Percentiles rank a stretch among this genome's conserved stretches.
These are phyloP conservation scores for Solanum etuberosum DNA, from an alignment of 257 asterid species.

Conservation along the genomic window DNA sequence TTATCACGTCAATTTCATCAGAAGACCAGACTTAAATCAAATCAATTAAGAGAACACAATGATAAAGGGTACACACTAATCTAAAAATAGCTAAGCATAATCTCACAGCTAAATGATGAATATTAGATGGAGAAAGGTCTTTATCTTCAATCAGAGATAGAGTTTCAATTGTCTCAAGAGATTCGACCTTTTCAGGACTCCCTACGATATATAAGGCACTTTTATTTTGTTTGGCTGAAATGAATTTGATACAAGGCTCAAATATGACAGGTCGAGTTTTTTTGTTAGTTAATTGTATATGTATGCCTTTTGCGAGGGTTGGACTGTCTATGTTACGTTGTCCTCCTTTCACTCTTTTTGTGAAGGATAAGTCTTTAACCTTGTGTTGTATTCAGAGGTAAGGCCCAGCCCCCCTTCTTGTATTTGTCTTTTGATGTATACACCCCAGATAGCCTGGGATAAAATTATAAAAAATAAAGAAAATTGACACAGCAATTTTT, in stretches of 20 bases:
- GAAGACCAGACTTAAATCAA: neutral
- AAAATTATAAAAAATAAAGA: no score
- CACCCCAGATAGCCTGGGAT: neutral
- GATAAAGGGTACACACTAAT: neutral
- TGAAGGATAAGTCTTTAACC: neutral
- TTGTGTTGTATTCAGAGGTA: neutral
- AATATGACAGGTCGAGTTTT: neutral
- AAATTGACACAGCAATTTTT: neutral
- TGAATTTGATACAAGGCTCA: neutral
- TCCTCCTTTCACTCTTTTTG: neutral
- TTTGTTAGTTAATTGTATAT: neutral
- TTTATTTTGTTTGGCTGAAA: neutral
- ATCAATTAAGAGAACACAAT: neutral
- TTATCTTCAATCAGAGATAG: neutral
- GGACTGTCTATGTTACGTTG: neutral
- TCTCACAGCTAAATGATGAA: neutral
- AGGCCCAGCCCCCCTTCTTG: neutral
- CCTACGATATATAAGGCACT: neutral
- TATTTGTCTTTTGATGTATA: neutral
- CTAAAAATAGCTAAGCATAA: neutral
- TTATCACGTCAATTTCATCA: neutral
- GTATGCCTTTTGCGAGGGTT: neutral
- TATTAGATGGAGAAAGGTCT: neutral
- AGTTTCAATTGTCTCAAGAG: neutral
- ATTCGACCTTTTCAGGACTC: neutral